Evolutionary conservation across 2,329 filamentous ascomycete genomes (phyloP).

Genomic region (Xylariaceae sp.): DNA sequence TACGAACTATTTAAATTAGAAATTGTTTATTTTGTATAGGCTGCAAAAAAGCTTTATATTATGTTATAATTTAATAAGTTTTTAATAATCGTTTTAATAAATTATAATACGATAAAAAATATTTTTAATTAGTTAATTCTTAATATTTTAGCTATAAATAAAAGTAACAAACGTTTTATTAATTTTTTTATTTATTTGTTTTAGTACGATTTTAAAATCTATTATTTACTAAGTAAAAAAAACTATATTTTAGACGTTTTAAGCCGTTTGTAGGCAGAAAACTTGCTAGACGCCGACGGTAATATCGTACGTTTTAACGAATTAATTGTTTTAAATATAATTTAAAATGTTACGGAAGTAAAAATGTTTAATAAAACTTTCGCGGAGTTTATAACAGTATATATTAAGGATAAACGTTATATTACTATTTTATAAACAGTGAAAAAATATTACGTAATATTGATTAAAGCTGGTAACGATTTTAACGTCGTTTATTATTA

Average conservation of each 20-base stretch:
- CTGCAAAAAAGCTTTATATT: background rate
- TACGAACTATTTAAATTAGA: constrained; percentile 4
- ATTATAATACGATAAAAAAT: background rate
- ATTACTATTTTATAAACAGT: background rate
- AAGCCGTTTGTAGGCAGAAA: background rate
- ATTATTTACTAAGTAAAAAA: background rate
- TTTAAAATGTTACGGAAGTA: too few species aligned
- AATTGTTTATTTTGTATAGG: constrained; percentile 1
- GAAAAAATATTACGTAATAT: background rate
- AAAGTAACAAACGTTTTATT: background rate
- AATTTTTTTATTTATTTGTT: constrained; percentile 1
- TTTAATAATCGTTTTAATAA: background rate
- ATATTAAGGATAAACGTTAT: background rate
- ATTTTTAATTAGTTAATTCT: background rate
- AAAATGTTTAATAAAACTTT: background rate
- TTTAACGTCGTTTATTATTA: too few species aligned
- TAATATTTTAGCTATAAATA: background rate
- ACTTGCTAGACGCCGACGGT: background rate
- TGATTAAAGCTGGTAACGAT: too few species aligned
- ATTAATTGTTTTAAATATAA: background rate
- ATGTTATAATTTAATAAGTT: constrained; percentile 2
- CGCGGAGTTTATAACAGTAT: background rate
- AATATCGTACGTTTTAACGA: background rate
- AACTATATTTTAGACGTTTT: constrained; percentile 1
- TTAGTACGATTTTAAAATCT: constrained; percentile 1